A percentile compares a stretch with the other conserved stretches of the same genome.
phyloP scores from a whole-genome alignment of 768 basidiomycete species.

The Lentinula detonsa region DNA sequence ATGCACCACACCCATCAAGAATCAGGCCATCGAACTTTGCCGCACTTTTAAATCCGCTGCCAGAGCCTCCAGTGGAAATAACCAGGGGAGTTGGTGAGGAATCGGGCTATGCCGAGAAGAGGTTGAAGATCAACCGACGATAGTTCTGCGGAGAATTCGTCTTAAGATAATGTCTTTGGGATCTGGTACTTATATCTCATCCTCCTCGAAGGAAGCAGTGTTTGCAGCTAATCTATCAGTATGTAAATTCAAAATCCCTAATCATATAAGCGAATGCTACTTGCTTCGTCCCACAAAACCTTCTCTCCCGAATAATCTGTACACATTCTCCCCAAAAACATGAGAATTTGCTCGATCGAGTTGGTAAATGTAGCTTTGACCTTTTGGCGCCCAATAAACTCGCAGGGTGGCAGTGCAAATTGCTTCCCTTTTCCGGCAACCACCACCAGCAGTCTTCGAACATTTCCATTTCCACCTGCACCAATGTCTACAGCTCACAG shows the following conservation, averaged over 20 bases:
- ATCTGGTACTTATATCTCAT: too few relatives aligned
- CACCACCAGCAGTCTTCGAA: neutral
- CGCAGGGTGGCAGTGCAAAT: neutral
- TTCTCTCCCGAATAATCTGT: too few relatives aligned
- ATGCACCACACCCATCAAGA: neutral
- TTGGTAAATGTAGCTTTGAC: neutral
- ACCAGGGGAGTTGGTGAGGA: neutral
- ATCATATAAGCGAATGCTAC: too few relatives aligned
- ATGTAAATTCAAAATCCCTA: too few relatives aligned
- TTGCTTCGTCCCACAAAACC: too few relatives aligned
- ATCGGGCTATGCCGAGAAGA: neutral
- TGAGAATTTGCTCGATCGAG: neutral
- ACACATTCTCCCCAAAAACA: neutral
- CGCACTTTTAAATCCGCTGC: neutral
- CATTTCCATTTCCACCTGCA: neutral
- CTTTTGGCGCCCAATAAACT: neutral
- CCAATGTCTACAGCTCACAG: constrained; percentile 87
- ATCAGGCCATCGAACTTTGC: neutral
- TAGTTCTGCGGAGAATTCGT: too few relatives aligned
- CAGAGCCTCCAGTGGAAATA: neutral
- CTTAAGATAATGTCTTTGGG: too few relatives aligned
- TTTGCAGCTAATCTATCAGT: too few relatives aligned
- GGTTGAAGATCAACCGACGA: neutral
- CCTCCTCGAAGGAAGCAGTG: too few relatives aligned
- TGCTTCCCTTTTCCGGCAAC: neutral